A percentile compares a stretch with the other conserved stretches of the same genome.
phyloP scores from a whole-genome alignment of 2,329 filamentous ascomycete species.

The Pseudocercospora cruenta region DNA sequence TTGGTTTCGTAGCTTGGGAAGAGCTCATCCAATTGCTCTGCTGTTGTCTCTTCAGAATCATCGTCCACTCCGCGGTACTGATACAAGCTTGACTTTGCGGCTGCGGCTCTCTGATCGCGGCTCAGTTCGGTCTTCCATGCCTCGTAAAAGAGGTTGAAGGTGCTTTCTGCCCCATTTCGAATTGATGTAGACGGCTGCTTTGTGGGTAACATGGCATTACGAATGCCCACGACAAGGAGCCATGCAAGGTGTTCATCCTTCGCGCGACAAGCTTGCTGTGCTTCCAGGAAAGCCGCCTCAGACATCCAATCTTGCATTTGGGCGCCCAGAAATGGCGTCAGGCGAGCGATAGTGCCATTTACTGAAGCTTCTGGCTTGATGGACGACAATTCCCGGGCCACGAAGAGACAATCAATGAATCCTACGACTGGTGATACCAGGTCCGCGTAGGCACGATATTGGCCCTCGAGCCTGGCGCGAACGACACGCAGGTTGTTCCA shows the following conservation, averaged over 20 bases:
- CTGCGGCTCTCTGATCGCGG: constrained; percentile 74
- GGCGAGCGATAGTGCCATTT: constrained; percentile 1
- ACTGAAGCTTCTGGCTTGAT: background rate
- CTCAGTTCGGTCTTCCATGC: constrained; percentile 80
- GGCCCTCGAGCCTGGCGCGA: constrained; percentile 67
- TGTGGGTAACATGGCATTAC: constrained; percentile 18
- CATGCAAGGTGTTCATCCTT: constrained; percentile 31
- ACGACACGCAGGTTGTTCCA: constrained; percentile 58
- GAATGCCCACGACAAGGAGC: constrained; percentile 28
- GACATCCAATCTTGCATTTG: constrained; percentile 26
- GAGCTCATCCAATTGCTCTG: constrained; percentile 74
- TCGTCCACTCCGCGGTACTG: constrained; percentile 77
- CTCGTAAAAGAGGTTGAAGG: constrained; percentile 73
- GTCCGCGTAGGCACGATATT: constrained; percentile 82
- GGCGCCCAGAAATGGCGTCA: constrained; percentile 33
- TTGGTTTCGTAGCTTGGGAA: constrained; percentile 73
- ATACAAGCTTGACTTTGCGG: constrained; percentile 76
- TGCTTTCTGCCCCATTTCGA: constrained; percentile 61
- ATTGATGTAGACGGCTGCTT: constrained; percentile 21
- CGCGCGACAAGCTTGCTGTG: constrained; percentile 16
- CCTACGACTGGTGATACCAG: constrained; percentile 77
- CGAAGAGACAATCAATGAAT: constrained; percentile 73
- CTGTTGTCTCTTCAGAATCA: constrained; percentile 73
- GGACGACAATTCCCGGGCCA: constrained; percentile 25
- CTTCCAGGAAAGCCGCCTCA: constrained; percentile 30